Conservation (phyloP, 202 grass and related monocot genomes). For the Schoenoplectus tabernaemontani region DNA sequence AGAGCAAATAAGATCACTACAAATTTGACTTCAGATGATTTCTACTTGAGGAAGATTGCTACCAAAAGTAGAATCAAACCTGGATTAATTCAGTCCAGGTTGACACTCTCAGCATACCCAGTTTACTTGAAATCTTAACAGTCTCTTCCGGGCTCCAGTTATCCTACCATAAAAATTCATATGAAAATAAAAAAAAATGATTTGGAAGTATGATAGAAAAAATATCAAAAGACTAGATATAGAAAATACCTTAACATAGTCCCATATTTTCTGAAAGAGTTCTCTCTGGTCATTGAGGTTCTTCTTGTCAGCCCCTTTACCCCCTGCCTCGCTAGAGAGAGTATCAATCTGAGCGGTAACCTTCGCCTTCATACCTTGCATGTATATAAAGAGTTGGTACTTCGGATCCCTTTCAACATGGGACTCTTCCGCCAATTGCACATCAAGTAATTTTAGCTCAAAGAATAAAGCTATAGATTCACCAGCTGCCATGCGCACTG, state of each 20-base stretch:
- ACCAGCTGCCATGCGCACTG: slow-evolving; percentile 93
- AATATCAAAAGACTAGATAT: neutral
- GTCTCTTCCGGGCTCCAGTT: slow-evolving; percentile 57
- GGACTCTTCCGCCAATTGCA: slow-evolving; percentile 36
- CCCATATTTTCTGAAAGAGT: slow-evolving; percentile 70
- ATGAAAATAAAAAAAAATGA: neutral
- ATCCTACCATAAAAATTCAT: slow-evolving; percentile 32
- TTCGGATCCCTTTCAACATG: slow-evolving; percentile 37
- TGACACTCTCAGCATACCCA: slow-evolving; percentile 51
- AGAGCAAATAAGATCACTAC: slow-evolving; percentile 13
- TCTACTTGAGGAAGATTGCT: neutral
- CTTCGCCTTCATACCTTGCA: slow-evolving; percentile 83
- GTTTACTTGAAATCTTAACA: slow-evolving; percentile 66
- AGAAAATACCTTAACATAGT: slow-evolving; percentile 65
- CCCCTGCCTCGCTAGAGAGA: slow-evolving; percentile 75
- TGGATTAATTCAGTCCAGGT: slow-evolving; percentile 84
- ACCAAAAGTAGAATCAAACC: slow-evolving; percentile 32
- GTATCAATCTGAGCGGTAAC: slow-evolving; percentile 59
- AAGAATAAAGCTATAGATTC: slow-evolving; percentile 84
- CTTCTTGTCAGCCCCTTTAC: slow-evolving; percentile 93
- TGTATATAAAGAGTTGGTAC: slow-evolving; percentile 54
- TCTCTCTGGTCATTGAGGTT: slow-evolving; percentile 91
- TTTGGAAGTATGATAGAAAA: neutral
- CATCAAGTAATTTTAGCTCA: slow-evolving; percentile 73
- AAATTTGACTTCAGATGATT: neutral